Percentiles rank a stretch among this genome's conserved stretches.
phyloP scores from a whole-genome alignment of 169 alveolate genomes.

The Plasmodium sp. region DNA sequence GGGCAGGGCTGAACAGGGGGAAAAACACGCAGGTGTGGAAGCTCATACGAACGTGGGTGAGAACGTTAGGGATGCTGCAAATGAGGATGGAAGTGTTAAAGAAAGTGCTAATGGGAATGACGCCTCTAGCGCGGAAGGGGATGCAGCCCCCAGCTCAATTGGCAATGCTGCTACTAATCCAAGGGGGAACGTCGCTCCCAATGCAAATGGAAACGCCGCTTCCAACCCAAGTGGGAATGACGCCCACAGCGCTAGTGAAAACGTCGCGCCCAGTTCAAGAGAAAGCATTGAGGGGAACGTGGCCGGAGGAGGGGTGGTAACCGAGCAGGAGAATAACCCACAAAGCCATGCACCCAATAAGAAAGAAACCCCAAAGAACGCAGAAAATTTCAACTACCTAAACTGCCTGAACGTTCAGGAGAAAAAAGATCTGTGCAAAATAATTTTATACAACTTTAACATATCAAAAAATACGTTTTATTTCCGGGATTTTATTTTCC shows the following conservation, averaged over 20 bases:
- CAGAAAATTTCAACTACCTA: not conserved
- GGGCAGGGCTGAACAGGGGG: not conserved
- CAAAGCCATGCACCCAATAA: not conserved
- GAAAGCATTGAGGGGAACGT: not conserved
- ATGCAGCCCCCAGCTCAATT: not conserved
- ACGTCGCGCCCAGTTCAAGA: not conserved
- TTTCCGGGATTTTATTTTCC: conserved; percentile 26
- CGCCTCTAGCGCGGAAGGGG: not conserved
- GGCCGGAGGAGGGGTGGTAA: not conserved
- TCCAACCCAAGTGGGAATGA: not conserved
- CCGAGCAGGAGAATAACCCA: not conserved
- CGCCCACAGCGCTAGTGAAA: not conserved
- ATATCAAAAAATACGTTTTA: conserved; percentile 21
- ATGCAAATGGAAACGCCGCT: not conserved
- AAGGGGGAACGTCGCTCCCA: not conserved
- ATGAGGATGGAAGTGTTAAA: not conserved
- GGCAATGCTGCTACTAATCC: not conserved
- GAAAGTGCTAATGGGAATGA: not conserved
- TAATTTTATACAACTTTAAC: conserved; percentile 33
- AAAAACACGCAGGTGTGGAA: not conserved
- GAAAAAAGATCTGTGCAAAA: conserved; percentile 22
- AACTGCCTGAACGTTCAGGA: conserved; percentile 11
- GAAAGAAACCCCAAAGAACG: not conserved
- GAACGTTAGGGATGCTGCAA: not conserved
- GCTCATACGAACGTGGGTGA: not conserved